phyloP scores from a whole-genome alignment of 257 asterid species.

The Anisodus tanguticus region DNA sequence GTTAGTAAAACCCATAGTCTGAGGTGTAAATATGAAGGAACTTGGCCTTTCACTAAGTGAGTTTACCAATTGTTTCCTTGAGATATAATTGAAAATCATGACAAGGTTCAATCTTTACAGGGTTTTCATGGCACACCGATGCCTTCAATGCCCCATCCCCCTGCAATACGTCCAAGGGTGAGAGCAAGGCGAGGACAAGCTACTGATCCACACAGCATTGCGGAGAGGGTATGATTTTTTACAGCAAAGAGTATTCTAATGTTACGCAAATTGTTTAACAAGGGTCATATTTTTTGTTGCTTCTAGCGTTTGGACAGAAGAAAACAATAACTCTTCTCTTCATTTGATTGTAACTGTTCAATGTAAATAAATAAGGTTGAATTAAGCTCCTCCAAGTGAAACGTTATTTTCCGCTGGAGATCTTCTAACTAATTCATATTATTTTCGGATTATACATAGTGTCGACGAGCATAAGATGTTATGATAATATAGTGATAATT shows the following conservation, averaged over 20 bases:
- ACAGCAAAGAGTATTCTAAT: background rate
- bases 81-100: background rate
- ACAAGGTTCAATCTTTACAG: conserved; percentile 43
- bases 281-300: background rate
- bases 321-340: background rate
- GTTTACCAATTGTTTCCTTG: conserved; percentile 5
- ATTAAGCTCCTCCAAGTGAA: background rate
- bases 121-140: conserved; percentile 83
- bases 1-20: background rate
- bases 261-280: background rate
- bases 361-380: background rate
- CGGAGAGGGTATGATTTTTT: conserved; percentile 78
- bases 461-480: background rate
- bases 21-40: background rate
- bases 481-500: background rate
- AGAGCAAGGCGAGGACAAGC: conserved; percentile 99
- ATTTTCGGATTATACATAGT: background rate
- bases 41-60: background rate
- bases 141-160: conserved; percentile 77
- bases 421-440: conserved; percentile 14
- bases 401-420: background rate
- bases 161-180: conserved; percentile 90
- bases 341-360: background rate
- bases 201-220: conserved; percentile 99
- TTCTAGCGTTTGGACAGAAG: background rate